Base-by-base conservation (phyloP, 1,284 basidiomycete species). In the Ganoderma lucidum region DNA sequence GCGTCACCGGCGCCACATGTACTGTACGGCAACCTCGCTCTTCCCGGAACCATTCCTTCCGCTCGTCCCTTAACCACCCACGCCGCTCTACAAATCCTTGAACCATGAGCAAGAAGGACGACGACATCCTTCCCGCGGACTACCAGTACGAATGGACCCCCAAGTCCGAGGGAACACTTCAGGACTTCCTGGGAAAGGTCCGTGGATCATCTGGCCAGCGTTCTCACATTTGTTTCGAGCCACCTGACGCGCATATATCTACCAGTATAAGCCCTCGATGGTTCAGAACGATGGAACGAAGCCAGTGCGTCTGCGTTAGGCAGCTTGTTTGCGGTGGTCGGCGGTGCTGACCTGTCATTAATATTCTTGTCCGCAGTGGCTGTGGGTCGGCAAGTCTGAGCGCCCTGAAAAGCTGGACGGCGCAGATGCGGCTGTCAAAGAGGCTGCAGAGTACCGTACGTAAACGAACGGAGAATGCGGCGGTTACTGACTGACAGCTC, bases 271-370 rank as follows among this genome's bases (percentile, higher is more conserved):
- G 68, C 91, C 91, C 1, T 92, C 90, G 28, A 90, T 92, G 90
- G 87, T 93, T 8, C 87, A 91, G 71, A 87, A 93, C 75, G 90
- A 93, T 69, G 91, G 91, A 2, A 88, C 83, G 0, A 93, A 92
- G 76, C 91, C 90, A 62, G 91, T 92, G 62, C 42, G 66, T 37
- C 42, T 19, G 39, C 59, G 28, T 61, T 17, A 5, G 23, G 59
- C 39, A 39, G 19, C 19, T 60, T 28, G 28, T 39, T 10, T 23
- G 48, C 48, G 3, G 37, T 19, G 2, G 51, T 51, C 19, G 42
- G 68, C 64, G 41, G 61, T 65, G 60, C 61, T 69, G 42, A 69
- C 60, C 28, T 65, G 68, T 69, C 68, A 42, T n/a, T n/a, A n/a
- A n/a, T n/a, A n/a, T 51, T 32, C 44, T 9, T 32, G 23, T 53